Conservation (phyloP, 148 eudicot genomes). For the Rhododendron molle region DNA sequence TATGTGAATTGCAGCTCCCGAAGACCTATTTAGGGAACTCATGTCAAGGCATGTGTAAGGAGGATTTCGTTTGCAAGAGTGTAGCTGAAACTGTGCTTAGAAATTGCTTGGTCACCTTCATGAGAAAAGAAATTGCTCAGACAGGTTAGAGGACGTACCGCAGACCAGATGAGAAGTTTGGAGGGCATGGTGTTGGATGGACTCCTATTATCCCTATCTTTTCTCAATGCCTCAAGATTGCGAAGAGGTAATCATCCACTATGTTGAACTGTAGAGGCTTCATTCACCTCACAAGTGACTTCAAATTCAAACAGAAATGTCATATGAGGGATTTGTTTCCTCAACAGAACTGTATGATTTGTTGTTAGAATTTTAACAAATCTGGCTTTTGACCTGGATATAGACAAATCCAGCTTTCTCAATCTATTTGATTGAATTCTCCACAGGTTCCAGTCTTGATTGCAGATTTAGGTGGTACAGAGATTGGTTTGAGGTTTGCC, state of each 20-base stretch:
- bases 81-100: too few relatives aligned
- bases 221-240: conserved; percentile 76
- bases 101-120: conserved; percentile 20
- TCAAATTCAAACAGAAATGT: too few relatives aligned
- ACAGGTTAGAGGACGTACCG: conserved; percentile 98
- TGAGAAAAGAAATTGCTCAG: conserved; percentile 53
- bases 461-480: conserved; percentile 94
- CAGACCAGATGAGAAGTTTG: conserved; percentile 93
- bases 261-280: neutral
- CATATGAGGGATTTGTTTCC: neutral
- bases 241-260: conserved; percentile 60
- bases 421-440: neutral
- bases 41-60: too few relatives aligned
- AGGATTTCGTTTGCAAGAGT: too few relatives aligned
- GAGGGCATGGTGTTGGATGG: conserved; percentile 99
- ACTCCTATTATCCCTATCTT: conserved; percentile 91
- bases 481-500: conserved; percentile 86
- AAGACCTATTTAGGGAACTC: too few relatives aligned
- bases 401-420: neutral
- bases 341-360: neutral
- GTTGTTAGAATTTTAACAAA: neutral
- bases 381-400: neutral
- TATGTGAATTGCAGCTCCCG: too few relatives aligned
- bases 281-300: neutral
- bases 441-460: conserved; percentile 88